Evolutionary conservation across 73 alveolate species (phyloP).

Genomic region (Tetrahymena elliotti): DNA sequence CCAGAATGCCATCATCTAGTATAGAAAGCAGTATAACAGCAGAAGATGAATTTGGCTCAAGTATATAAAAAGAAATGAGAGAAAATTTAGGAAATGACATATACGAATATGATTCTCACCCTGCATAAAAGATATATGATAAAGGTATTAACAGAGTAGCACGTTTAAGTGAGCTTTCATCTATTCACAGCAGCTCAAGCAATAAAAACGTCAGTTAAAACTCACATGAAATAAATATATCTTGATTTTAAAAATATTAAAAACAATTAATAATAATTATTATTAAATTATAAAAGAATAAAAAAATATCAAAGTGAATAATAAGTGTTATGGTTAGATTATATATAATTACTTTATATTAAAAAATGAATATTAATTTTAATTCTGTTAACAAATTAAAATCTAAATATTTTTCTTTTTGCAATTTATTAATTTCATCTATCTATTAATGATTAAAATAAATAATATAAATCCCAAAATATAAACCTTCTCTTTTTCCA

Average conservation of each 20-base stretch:
- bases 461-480: no score
- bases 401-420: no score
- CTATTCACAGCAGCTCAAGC: not conserved
- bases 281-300: not conserved
- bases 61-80: not conserved
- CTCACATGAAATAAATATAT: not conserved
- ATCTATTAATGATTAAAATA: no score
- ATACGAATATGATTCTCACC: not conserved
- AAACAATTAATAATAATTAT: not conserved
- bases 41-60: not conserved
- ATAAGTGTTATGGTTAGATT: not conserved
- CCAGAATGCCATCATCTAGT: not conserved
- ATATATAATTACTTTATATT: no score
- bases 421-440: no score
- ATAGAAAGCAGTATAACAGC: not conserved
- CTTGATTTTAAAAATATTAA: not conserved
- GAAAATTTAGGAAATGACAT: not conserved
- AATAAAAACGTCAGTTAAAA: not conserved
- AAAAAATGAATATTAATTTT: no score
- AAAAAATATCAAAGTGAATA: not conserved
- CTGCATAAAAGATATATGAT: not conserved
- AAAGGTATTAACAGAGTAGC: not conserved
- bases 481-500: no score
- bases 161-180: not conserved
- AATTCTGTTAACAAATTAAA: no score